Evolutionary conservation across 2,329 filamentous ascomycete species (phyloP), one percentile per base, ranked within the genome.

Genomic region (Scytalidium sp.): DNA sequence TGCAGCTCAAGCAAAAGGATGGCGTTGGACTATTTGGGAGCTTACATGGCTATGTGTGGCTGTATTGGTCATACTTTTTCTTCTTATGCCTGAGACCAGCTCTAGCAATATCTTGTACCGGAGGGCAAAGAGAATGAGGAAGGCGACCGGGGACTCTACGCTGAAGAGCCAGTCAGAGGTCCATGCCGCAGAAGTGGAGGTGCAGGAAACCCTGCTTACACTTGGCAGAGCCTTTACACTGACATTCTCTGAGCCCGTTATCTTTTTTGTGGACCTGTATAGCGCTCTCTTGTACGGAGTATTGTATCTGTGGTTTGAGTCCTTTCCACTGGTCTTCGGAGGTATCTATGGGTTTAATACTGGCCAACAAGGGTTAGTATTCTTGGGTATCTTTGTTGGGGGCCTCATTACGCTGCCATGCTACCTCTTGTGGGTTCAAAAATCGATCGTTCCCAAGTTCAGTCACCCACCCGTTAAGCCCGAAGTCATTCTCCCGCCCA

Each of bases 161-260:
- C 77, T 85, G 66, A 76, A 77, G 65, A 77, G 79, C 1, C 79
- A 85, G 59, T 79, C 75, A 44, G 83, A 87, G 63, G 79, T 87
- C 50, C 76, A 83, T 59, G 76, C 80, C 62, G 69, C 66, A 10
- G 70, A 74, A 53, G 67, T 79, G 57, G 75, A 68, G 36, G 62
- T 74, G 3, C 76, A 80, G 63, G 69, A 67, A 11, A 71, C 73
- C 54, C 68, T 79, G 57, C 75, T 68, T 43, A 63, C 74, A 3
- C 64, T 65, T 3, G 66, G 70, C 15, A 64, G 81, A 21, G 65
- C 75, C 19, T 64, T 77, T 15, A 72, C 78, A 61, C 77, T 84
- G 55, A 80, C 73, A 9, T 51, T 82, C 59, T 75, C 78, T 59
- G 80, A 84, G 49, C 81, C 81, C 0, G 75, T 80, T n/a, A 74